Base-by-base conservation (phyloP, 768 basidiomycete genomes). In the Tulasnella sp. region DNA sequence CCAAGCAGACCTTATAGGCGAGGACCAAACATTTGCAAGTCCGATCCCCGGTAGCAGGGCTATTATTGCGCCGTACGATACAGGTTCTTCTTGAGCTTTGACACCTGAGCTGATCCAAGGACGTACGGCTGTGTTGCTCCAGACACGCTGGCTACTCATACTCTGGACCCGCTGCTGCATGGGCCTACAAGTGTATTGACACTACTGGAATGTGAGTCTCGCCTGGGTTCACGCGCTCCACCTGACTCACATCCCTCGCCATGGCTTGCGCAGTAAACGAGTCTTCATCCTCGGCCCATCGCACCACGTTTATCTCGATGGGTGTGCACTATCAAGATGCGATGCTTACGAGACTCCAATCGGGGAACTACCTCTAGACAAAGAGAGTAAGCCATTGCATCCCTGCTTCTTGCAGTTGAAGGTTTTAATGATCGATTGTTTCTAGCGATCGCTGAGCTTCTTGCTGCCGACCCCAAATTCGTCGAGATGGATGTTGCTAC, bases 111-210 rank as follows among this genome's bases (percentile, higher is more conserved):
- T 79, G 50, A 69, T 37, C 9, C 4, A 50, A 44, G 72, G 76
- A n/a, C 60, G 18, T 18, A 22, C 18, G 48, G 48, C 5, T 50
- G 16, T 50, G 22, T 50, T 50, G 20, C 48, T 12, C 34, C 85
- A 98, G 97, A 14, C 98, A 99, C 86, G 98, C 98, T 2, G 98
- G 98, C 7, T 98, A 97, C 87, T 90, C 92, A 6, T 99, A 98
- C 86, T 98, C 96, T 78, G 98, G 98, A 31, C 92, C 91, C 6
- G 89, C 97, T 0, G 97, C 98, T 2, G 97, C 96, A 2, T 99
- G 96, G 96, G 97, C 97, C 0, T 99, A 99, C 87, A 93, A 91
- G 85, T 91, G 91, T 84, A 93, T 99, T 81, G 93, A 97, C 84
- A 91, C 91, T 0, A 89, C 89, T 5, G 89, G 89, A 83, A 94